Conservation (phyloP, 129 eudicot genomes). For the Saussurea involucrata region DNA sequence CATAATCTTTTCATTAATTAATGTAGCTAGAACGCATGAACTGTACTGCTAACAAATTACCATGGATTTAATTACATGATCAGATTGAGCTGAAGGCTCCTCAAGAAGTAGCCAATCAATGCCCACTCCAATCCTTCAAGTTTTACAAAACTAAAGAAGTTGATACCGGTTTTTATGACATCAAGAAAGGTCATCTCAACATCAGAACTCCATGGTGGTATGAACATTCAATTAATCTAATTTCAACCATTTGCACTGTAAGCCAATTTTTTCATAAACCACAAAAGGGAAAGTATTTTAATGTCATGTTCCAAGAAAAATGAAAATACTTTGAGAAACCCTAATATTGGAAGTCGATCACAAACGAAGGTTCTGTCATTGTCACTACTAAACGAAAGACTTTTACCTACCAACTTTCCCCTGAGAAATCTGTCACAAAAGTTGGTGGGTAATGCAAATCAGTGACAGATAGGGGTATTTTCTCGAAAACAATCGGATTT, state of each 20-base stretch:
- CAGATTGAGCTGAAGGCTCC: conserved; percentile 64
- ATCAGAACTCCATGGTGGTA: conserved; percentile 77
- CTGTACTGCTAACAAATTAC: not conserved
- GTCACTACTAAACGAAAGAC: not conserved
- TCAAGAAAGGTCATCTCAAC: conserved; percentile 48
- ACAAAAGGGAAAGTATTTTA: not conserved
- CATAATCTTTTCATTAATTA: too few relatives aligned
- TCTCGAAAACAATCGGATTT: too few relatives aligned
- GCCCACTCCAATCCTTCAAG: conserved; percentile 57
- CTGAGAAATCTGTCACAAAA: too few relatives aligned
- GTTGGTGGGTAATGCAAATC: too few relatives aligned
- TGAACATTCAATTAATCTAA: conserved; percentile 1
- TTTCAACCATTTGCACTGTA: not conserved
- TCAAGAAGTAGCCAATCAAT: conserved; percentile 47
- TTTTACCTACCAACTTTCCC: too few relatives aligned
- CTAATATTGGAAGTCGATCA: not conserved
- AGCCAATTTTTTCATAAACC: not conserved
- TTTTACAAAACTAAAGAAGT: conserved; percentile 54
- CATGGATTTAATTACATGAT: not conserved
- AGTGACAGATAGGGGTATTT: too few relatives aligned
- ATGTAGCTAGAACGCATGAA: not conserved
- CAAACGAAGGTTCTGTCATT: not conserved
- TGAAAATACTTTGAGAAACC: not conserved
- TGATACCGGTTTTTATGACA: conserved; percentile 40
- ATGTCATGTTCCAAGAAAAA: too few relatives aligned